Percentiles rank a stretch among this genome's conserved stretches.
These are phyloP conservation scores for Borovskyia barvae DNA, from an alignment of 208 protist species.

Conservation along the genomic window DNA sequence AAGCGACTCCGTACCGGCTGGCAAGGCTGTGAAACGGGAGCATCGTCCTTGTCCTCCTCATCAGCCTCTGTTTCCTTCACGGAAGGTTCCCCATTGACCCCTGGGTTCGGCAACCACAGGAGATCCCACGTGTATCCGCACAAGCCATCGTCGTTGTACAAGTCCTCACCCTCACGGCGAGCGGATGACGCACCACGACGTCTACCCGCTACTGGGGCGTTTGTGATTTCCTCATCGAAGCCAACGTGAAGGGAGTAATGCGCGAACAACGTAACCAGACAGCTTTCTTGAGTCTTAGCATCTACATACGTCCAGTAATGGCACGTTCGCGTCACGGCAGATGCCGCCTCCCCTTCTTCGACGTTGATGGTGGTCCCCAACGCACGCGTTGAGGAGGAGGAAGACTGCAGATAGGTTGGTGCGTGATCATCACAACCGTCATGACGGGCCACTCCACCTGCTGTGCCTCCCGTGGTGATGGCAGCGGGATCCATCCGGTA, in stretches of 20 bases:
- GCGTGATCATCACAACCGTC: too few species aligned
- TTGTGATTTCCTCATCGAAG: not conserved
- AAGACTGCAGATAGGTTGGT: too few species aligned
- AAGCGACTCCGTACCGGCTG: conserved; percentile 6
- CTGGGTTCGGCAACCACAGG: conserved; percentile 15
- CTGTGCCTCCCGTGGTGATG: too few species aligned
- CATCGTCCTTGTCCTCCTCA: not conserved
- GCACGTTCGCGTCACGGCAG: conserved; percentile 9
- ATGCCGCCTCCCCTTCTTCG: too few species aligned
- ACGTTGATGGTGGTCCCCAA: too few species aligned
- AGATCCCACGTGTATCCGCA: conserved; percentile 29
- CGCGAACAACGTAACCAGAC: conserved; percentile 21
- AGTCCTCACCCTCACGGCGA: too few species aligned
- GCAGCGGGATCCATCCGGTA: too few species aligned
- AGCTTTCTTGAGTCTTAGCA: conserved; percentile 10
- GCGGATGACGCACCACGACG: too few species aligned
- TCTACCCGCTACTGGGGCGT: too few species aligned
- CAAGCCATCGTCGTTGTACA: conserved; percentile 17
- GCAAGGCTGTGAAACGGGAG: not conserved
- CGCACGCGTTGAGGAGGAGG: too few species aligned
- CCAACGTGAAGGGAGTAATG: conserved; percentile 23
- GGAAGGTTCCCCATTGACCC: not conserved
- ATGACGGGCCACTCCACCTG: too few species aligned
- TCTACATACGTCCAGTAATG: conserved; percentile 28
- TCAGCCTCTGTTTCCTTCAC: not conserved